phyloP scores from a whole-genome alignment of 495 filamentous ascomycete genomes.

The Neurospora terricola region DNA sequence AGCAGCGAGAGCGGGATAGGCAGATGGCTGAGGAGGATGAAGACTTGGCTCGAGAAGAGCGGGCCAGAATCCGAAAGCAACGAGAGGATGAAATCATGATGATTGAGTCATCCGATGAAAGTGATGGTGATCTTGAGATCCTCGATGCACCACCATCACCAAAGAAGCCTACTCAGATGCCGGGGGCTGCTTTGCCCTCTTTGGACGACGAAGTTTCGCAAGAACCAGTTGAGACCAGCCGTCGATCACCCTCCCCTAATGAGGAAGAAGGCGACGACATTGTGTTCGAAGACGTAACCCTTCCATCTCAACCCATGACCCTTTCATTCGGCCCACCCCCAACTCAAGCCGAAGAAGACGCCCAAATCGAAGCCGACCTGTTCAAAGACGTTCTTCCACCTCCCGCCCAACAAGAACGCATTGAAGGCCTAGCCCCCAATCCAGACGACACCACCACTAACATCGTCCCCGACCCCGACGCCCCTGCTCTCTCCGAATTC shows the following conservation, averaged over 20 bases:
- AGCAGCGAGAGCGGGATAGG: slow-evolving; percentile 31
- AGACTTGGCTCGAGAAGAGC: slow-evolving; percentile 41
- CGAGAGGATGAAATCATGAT: slow-evolving; percentile 28
- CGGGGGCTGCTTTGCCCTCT: slow-evolving; percentile 10
- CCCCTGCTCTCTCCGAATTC: slow-evolving; percentile 23
- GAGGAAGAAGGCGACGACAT: slow-evolving; percentile 21
- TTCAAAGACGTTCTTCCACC: not conserved
- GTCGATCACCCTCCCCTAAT: slow-evolving; percentile 6
- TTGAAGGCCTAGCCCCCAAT: slow-evolving; percentile 1
- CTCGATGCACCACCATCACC: slow-evolving; percentile 33
- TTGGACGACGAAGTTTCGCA: slow-evolving; percentile 2
- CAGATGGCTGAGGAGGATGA: slow-evolving; percentile 41
- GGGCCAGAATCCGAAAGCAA: slow-evolving; percentile 18
- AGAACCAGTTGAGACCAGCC: not conserved
- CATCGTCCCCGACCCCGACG: slow-evolving; percentile 20
- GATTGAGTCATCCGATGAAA: slow-evolving; percentile 35
- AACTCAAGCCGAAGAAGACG: slow-evolving; percentile 12
- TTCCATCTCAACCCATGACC: slow-evolving; percentile 4
- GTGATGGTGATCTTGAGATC: slow-evolving; percentile 47
- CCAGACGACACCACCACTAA: slow-evolving; percentile 18
- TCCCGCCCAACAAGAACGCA: not conserved
- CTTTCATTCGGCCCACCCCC: not conserved
- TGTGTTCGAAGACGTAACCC: slow-evolving; percentile 30
- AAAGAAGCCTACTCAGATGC: slow-evolving; percentile 4
- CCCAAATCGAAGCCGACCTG: slow-evolving; percentile 17